Conservation (phyloP, 305 asterid species). For the Solanum hybrid region DNA sequence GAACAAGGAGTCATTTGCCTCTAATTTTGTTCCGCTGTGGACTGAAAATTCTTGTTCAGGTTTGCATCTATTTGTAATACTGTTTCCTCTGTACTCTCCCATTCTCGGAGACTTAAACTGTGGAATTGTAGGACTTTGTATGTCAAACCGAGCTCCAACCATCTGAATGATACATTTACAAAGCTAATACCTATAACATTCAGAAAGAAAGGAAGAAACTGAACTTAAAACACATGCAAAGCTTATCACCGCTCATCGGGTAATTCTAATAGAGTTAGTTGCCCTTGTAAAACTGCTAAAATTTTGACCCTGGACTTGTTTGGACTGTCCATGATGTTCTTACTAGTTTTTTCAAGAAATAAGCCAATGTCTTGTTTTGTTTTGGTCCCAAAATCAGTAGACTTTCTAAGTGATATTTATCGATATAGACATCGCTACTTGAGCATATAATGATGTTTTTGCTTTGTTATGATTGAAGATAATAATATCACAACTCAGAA, state of each 20-base stretch:
- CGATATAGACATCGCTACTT: background rate
- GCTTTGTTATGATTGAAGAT: conserved; percentile 27
- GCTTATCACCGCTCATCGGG: background rate
- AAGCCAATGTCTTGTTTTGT: background rate
- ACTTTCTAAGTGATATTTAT: background rate
- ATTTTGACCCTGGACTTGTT: background rate
- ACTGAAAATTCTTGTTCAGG: conserved; percentile 55
- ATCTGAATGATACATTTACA: background rate
- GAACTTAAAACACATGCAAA: background rate
- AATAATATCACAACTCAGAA: conserved; percentile 32
- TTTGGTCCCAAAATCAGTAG: conserved; percentile 3
- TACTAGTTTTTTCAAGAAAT: background rate
- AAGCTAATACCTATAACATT: background rate
- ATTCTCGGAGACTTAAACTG: background rate
- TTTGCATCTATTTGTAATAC: conserved; percentile 6
- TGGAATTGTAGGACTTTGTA: background rate
- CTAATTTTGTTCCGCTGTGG: conserved; percentile 87
- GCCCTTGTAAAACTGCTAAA: background rate
- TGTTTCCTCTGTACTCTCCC: background rate
- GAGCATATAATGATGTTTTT: background rate
- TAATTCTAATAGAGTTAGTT: background rate
- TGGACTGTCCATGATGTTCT: background rate
- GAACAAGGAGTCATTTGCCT: conserved; percentile 54
- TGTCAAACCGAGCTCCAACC: background rate
- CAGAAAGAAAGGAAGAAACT: background rate